Evolutionary conservation across 306 rosid species (phyloP).

Genomic region (Rosa multiflora): DNA sequence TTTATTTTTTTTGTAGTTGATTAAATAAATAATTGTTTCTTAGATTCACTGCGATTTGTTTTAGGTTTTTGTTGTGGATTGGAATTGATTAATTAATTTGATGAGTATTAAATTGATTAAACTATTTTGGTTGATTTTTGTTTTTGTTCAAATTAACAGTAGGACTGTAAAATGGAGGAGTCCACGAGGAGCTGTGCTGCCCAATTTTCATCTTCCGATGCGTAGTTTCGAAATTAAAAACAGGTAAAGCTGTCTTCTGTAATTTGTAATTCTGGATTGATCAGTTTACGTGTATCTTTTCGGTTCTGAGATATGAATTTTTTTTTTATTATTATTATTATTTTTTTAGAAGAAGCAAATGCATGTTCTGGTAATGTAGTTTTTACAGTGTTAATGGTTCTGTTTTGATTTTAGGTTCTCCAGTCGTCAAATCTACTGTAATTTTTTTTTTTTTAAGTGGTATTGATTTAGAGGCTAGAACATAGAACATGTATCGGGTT

Average conservation of each 20-base stretch:
- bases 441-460: not conserved
- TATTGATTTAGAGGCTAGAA: not conserved
- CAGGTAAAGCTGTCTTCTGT: slow-evolving; percentile 42
- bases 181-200: slow-evolving; percentile 60
- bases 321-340: no score
- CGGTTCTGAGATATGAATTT: not conserved
- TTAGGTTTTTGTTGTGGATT: not conserved
- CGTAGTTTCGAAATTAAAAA: slow-evolving; percentile 86
- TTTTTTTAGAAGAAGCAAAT: not conserved
- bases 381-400: not conserved
- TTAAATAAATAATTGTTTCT: not conserved
- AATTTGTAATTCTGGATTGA: slow-evolving; percentile 13
- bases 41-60: not conserved
- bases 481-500: not conserved
- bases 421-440: not conserved
- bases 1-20: not conserved
- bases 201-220: slow-evolving; percentile 87
- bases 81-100: not conserved
- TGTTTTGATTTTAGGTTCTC: not conserved
- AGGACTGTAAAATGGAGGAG: slow-evolving; percentile 56
- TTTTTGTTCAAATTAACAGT: slow-evolving; percentile 30
- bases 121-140: not conserved
- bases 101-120: not conserved
- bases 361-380: not conserved
- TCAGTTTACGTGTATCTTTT: slow-evolving; percentile 8